These are phyloP conservation scores for Zymoseptoria pseudotritici DNA, from an alignment of 2,329 filamentous ascomycete species.

Conservation along the genomic window DNA sequence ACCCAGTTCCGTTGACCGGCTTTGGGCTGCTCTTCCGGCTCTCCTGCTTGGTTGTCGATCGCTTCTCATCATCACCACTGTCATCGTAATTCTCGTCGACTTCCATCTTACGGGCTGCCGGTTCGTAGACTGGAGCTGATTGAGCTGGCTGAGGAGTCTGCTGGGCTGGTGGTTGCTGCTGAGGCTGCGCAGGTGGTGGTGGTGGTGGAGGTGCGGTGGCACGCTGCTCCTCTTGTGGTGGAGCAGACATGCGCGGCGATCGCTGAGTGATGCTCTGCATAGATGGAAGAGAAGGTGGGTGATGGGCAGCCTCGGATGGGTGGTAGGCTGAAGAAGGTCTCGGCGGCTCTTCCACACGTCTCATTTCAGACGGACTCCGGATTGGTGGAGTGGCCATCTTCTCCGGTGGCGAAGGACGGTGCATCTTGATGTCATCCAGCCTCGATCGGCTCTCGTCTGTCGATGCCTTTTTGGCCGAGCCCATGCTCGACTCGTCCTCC, in stretches of 20 bases:
- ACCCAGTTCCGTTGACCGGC: slow-evolving; percentile 16
- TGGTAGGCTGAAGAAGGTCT: slow-evolving; percentile 67
- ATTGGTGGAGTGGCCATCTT: slow-evolving; percentile 58
- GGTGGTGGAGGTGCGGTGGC: slow-evolving; percentile 17
- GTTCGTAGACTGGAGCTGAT: slow-evolving; percentile 56
- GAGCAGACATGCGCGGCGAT: slow-evolving; percentile 46
- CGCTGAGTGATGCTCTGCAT: slow-evolving; percentile 41
- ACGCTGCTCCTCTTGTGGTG: slow-evolving; percentile 38
- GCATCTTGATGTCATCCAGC: slow-evolving; percentile 74
- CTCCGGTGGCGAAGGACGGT: slow-evolving; percentile 49
- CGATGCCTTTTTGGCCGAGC: slow-evolving; percentile 69
- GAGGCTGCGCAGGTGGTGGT: slow-evolving; percentile 34
- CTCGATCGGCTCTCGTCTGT: slow-evolving; percentile 83
- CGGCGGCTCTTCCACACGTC: slow-evolving; percentile 51
- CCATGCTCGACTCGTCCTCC: slow-evolving; percentile 61
- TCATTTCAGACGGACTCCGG: slow-evolving; percentile 66
- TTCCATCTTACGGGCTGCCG: slow-evolving; percentile 89
- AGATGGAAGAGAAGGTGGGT: slow-evolving; percentile 58
- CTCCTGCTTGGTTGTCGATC: slow-evolving; percentile 36
- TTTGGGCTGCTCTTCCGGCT: slow-evolving; percentile 39
- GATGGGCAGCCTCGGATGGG: slow-evolving; percentile 86
- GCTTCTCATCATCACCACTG: slow-evolving; percentile 75
- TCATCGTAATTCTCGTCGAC: slow-evolving; percentile 98
- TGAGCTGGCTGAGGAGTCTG: slow-evolving; percentile 40
- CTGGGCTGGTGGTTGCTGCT: slow-evolving; percentile 38